phyloP scores from a whole-genome alignment of 2,329 filamentous ascomycete genomes.

The Emmonsia crescens region DNA sequence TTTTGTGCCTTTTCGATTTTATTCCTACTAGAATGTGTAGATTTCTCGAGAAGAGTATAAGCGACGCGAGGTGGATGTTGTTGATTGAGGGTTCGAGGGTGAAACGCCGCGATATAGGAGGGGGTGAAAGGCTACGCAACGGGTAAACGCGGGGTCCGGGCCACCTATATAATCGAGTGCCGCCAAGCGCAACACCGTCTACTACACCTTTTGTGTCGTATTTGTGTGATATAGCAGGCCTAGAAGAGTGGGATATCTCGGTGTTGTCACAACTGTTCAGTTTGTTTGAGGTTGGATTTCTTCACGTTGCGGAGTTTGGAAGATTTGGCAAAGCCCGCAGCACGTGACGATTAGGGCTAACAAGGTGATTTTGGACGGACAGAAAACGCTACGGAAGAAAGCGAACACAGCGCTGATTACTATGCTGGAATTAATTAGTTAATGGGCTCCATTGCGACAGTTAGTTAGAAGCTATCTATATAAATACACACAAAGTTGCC shows the following conservation, averaged over 20 bases:
- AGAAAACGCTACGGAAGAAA: not conserved
- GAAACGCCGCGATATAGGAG: not conserved
- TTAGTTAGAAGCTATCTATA: not conserved
- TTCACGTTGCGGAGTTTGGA: not conserved
- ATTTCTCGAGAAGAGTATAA: not conserved
- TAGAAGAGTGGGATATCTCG: not conserved
- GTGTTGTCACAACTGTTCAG: not conserved
- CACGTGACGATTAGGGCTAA: not conserved
- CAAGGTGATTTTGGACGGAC: no score
- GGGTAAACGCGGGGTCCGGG: not conserved
- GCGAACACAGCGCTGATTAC: not conserved
- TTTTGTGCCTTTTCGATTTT: not conserved
- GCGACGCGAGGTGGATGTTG: not conserved
- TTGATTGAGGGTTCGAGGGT: not conserved
- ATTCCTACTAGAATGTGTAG: not conserved
- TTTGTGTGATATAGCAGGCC: not conserved
- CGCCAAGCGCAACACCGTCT: not conserved
- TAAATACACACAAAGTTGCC: not conserved
- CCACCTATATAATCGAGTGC: no score
- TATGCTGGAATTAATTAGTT: not conserved
- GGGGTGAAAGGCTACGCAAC: not conserved
- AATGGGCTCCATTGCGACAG: not conserved
- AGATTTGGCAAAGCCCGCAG: not conserved
- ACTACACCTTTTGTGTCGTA: not conserved
- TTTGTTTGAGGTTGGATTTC: not conserved